Conservation (phyloP, 2,329 filamentous ascomycete species). For the Penicillium sp. region DNA sequence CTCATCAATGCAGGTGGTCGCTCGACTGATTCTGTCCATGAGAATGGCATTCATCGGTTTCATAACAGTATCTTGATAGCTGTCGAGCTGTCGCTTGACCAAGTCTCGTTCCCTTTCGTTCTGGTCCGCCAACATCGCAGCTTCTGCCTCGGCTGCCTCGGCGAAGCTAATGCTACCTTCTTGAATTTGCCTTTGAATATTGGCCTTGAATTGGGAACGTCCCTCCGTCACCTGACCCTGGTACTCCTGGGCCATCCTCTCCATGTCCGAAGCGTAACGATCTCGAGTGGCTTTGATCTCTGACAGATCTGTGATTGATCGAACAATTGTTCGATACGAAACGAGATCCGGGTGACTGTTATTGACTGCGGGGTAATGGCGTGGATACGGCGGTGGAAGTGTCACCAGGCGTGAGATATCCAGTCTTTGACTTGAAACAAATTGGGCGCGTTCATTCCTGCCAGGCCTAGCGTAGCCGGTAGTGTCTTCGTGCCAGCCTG, state of each 20-base stretch:
- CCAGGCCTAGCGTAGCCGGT: slow-evolving; percentile 15
- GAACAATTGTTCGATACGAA: slow-evolving; percentile 66
- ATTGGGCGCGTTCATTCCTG: slow-evolving; percentile 12
- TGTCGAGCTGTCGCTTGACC: slow-evolving; percentile 74
- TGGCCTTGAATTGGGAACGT: slow-evolving; percentile 61
- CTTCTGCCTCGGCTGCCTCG: slow-evolving; percentile 75
- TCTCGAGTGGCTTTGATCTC: slow-evolving; percentile 64
- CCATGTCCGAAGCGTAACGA: slow-evolving; percentile 46
- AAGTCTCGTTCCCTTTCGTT: slow-evolving; percentile 63
- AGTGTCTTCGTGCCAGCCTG: slow-evolving; percentile 50
- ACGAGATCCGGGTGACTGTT: slow-evolving; percentile 91
- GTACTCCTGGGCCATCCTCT: slow-evolving; percentile 49
- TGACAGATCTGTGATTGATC: slow-evolving; percentile 65
- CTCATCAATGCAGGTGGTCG: slow-evolving; percentile 69
- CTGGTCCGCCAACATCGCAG: slow-evolving; percentile 66
- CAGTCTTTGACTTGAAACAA: slow-evolving; percentile 50
- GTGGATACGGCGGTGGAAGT: slow-evolving; percentile 85
- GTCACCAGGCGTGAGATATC: slow-evolving; percentile 92
- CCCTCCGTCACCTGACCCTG: slow-evolving; percentile 51
- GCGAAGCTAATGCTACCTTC: slow-evolving; percentile 74
- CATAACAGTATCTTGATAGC: slow-evolving; percentile 77
- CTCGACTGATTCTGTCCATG: slow-evolving; percentile 65
- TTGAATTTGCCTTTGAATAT: slow-evolving; percentile 72
- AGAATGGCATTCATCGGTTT: slow-evolving; percentile 75
- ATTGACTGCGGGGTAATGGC: slow-evolving; percentile 91